Conservation (phyloP, 345 rosid species). For the Brassica rapa region DNA sequence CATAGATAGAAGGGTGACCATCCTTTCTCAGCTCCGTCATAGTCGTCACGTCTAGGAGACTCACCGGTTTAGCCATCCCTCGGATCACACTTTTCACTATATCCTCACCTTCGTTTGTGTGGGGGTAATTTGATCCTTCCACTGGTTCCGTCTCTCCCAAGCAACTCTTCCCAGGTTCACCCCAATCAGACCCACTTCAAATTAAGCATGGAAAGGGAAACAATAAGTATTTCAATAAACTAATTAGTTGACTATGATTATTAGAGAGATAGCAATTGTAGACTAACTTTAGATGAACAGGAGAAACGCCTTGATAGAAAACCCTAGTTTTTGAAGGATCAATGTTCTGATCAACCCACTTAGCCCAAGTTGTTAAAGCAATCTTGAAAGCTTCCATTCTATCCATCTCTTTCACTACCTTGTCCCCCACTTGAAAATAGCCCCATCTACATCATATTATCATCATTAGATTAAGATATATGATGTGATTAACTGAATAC, state of each 20-base stretch:
- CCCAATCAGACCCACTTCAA: conserved; percentile 52
- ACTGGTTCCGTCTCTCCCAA: conserved; percentile 58
- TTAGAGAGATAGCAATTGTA: neutral
- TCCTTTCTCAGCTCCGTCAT: conserved; percentile 69
- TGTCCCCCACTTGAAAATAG: conserved; percentile 55
- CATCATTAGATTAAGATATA: conserved; percentile 3
- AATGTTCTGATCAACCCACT: conserved; percentile 59
- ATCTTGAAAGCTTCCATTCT: conserved; percentile 58
- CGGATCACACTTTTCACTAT: conserved; percentile 46
- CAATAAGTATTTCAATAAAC: neutral
- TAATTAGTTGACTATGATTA: neutral
- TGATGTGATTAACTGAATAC: neutral
- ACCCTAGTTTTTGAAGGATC: conserved; percentile 52
- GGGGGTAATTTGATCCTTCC: conserved; percentile 42
- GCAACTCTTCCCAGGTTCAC: conserved; percentile 43
- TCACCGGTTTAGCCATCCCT: conserved; percentile 49
- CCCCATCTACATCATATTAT: conserved; percentile 56
- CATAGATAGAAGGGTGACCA: conserved; percentile 60
- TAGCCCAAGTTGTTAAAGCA: conserved; percentile 70
- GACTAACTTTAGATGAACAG: conserved; percentile 49
- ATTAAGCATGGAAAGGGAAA: neutral
- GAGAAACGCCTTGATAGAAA: conserved; percentile 65
- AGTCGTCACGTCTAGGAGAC: conserved; percentile 56
- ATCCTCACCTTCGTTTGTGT: conserved; percentile 45
- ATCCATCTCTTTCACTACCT: conserved; percentile 54